Evolutionary conservation across 202 grass and related monocot genomes (phyloP).

Genomic region (Elaeis oleifera): DNA sequence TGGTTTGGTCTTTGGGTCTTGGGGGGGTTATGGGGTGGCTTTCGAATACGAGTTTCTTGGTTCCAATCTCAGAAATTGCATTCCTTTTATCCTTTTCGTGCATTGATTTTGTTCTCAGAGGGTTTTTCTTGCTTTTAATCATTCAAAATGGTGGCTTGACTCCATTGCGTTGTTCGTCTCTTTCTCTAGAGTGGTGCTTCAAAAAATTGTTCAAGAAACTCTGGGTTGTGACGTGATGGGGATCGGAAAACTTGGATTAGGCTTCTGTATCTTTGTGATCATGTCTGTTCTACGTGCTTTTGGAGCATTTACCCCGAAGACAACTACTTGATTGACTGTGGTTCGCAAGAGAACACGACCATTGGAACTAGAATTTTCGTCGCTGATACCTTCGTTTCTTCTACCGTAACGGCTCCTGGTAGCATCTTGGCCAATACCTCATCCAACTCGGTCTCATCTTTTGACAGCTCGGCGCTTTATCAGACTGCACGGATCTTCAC

Average conservation of each 20-base stretch:
- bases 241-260: conserved; percentile 21
- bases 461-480: conserved; percentile 47
- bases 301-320: conserved; percentile 59
- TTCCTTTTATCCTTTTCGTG: no score
- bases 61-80: no score
- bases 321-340: conserved; percentile 75
- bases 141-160: no score
- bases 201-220: no score
- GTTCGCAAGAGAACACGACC: conserved; percentile 51
- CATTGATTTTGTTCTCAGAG: no score
- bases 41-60: no score
- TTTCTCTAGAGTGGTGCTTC: no score
- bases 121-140: no score
- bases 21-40: no score
- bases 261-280: conserved; percentile 30
- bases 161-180: no score
- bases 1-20: no score
- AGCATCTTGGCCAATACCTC: conserved; percentile 52
- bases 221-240: neutral
- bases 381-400: conserved; percentile 46
- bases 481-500: conserved; percentile 74
- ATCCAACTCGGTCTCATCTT: conserved; percentile 43
- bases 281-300: conserved; percentile 27
- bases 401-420: conserved; percentile 44
- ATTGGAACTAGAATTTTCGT: conserved; percentile 51